Percentiles rank a stretch among this genome's conserved stretches.
Conservation (phyloP, 805 yeast species). For the Candida odintsovae region DNA sequence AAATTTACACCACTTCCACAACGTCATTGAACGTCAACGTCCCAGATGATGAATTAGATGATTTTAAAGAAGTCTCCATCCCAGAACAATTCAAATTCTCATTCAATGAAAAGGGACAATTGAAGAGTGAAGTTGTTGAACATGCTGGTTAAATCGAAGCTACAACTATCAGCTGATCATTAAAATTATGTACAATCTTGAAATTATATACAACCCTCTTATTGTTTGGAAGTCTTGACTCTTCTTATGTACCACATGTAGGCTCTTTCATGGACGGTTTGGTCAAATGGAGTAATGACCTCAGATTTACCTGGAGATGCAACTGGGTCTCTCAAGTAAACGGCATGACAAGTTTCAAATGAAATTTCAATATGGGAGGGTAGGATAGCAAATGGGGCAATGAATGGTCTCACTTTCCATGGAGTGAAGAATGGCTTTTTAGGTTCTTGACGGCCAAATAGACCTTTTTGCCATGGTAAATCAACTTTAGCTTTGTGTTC, state of each 20-base stretch:
- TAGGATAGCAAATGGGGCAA: conserved; percentile 86
- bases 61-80: conserved; percentile 72
- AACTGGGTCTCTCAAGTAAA: conserved; percentile 94
- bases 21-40: conserved; percentile 82
- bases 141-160: conserved; percentile 55
- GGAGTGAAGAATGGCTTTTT: conserved; percentile 88
- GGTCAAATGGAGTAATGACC: conserved; percentile 84
- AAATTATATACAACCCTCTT: background rate
- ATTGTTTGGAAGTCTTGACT: conserved; percentile 35
- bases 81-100: conserved; percentile 91
- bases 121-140: conserved; percentile 70
- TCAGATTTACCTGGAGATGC: conserved; percentile 97
- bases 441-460: conserved; percentile 77
- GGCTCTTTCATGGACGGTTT: conserved; percentile 84
- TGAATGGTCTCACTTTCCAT: conserved; percentile 91
- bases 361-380: conserved; percentile 92
- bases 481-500: conserved; percentile 45
- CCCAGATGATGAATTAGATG: conserved; percentile 65
- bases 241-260: conserved; percentile 88
- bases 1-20: conserved; percentile 77
- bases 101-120: conserved; percentile 48
- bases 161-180: background rate
- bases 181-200: background rate
- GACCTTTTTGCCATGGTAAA: conserved; percentile 77
- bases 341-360: conserved; percentile 89